Conservation (phyloP, 148 eudicot genomes). For the Nyssa sinensis region DNA sequence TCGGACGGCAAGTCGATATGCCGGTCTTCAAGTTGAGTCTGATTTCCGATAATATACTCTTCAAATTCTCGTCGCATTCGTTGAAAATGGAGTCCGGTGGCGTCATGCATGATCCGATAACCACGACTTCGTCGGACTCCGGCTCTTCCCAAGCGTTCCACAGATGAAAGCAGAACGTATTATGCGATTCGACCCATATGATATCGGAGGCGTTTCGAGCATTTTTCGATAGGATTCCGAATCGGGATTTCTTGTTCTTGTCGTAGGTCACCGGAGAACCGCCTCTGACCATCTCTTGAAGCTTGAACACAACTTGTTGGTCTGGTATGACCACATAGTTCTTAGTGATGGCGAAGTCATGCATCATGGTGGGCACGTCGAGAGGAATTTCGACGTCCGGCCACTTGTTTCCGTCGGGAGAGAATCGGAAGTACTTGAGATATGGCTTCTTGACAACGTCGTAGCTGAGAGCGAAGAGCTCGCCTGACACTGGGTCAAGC, state of each 20-base stretch:
- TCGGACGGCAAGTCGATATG: constrained; percentile 34
- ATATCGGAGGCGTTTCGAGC: constrained; percentile 32
- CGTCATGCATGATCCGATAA: constrained; percentile 80
- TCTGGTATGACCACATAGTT: constrained; percentile 64
- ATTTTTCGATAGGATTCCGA: constrained; percentile 44
- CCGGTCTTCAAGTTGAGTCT: constrained; percentile 56
- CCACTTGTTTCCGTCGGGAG: constrained; percentile 44
- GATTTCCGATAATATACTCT: constrained; percentile 59
- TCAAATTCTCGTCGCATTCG: constrained; percentile 48
- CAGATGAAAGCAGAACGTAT: constrained; percentile 65
- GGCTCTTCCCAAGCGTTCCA: constrained; percentile 86
- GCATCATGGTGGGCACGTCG: constrained; percentile 64
- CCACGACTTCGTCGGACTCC: constrained; percentile 50
- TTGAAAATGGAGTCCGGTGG: constrained; percentile 78
- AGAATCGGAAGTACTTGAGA: constrained; percentile 54
- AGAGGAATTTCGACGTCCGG: constrained; percentile 55
- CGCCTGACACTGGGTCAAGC: constrained; percentile 49
- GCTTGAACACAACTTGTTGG: constrained; percentile 67
- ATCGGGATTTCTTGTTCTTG: constrained; percentile 49
- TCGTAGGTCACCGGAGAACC: constrained; percentile 69
- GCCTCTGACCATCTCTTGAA: constrained; percentile 51
- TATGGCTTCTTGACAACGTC: constrained; percentile 60
- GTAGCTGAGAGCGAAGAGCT: constrained; percentile 63
- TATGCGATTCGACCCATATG: constrained; percentile 50
- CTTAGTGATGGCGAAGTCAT: constrained; percentile 75